Conservation (phyloP, 192 early-diverging fungal genomes). For the Coemansia sp. region DNA sequence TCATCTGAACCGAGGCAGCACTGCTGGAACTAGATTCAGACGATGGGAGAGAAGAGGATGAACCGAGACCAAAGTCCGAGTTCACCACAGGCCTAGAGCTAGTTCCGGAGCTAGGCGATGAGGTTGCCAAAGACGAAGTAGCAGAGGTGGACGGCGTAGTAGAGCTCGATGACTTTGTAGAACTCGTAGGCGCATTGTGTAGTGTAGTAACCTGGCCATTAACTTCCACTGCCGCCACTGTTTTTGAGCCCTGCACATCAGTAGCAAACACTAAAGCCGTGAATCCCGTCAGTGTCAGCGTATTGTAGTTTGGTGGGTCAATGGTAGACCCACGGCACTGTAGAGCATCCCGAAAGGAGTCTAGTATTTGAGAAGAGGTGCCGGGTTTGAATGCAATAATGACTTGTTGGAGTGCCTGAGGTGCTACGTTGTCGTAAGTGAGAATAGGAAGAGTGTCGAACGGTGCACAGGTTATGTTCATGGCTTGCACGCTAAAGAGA, state of each 20-base stretch:
- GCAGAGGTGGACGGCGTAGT: not conserved
- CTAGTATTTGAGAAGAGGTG: conserved; percentile 22
- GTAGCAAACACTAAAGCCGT: conserved; percentile 13
- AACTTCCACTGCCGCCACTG: conserved; percentile 19
- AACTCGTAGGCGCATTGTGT: not conserved
- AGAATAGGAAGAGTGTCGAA: conserved; percentile 26
- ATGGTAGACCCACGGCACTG: conserved; percentile 38
- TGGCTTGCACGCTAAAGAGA: not conserved
- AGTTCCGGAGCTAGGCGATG: not conserved
- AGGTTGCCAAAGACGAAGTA: not conserved
- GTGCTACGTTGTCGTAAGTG: conserved; percentile 34
- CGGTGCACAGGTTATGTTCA: conserved; percentile 32
- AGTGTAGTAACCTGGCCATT: conserved; percentile 6
- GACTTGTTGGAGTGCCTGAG: conserved; percentile 21
- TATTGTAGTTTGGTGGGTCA: conserved; percentile 32
- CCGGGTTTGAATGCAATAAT: conserved; percentile 27
- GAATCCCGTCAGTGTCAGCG: conserved; percentile 22
- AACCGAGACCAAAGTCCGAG: conserved; percentile 3
- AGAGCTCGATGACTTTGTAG: not conserved
- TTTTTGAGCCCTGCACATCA: conserved; percentile 14
- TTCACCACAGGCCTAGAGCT: not conserved
- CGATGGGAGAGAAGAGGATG: not conserved
- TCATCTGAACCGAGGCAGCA: not conserved
- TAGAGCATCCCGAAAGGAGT: conserved; percentile 43
- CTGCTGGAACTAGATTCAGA: conserved; percentile 4